Conservation (phyloP, 202 grass and related monocot genomes). For the Elaeis oleifera region DNA sequence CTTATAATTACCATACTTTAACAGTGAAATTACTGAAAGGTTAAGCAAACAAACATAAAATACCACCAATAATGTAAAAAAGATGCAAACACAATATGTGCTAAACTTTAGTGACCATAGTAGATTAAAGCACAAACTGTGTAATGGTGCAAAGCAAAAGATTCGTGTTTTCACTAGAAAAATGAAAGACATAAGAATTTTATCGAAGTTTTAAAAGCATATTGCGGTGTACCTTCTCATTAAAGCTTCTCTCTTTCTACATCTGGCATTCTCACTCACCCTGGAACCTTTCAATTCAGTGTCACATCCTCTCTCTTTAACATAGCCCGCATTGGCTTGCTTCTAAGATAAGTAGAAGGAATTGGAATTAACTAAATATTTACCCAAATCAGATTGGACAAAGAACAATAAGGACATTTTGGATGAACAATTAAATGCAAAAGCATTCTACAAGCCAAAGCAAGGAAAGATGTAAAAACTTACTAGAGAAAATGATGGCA, state of each 20-base stretch:
- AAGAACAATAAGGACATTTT: neutral
- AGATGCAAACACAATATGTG: too few species aligned
- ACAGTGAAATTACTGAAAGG: too few species aligned
- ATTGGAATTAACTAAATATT: constrained; percentile 5
- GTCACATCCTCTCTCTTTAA: constrained; percentile 7
- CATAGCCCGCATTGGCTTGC: constrained; percentile 9
- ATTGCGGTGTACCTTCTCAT: constrained; percentile 18
- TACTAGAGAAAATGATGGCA: constrained; percentile 26
- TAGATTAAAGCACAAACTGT: too few species aligned
- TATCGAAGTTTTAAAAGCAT: too few species aligned
- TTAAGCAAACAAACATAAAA: too few species aligned
- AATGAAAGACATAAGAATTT: too few species aligned
- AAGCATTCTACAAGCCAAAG: neutral
- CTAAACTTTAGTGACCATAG: too few species aligned
- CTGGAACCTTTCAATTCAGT: constrained; percentile 26
- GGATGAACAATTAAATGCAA: constrained; percentile 8
- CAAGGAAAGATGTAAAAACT: constrained; percentile 9
- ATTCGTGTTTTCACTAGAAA: too few species aligned
- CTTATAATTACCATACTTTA: too few species aligned
- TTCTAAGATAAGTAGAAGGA: constrained; percentile 17
- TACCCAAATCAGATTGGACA: constrained; percentile 7
- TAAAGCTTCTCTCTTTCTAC: constrained; percentile 32
- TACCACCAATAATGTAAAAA: too few species aligned
- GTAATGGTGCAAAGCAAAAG: too few species aligned
- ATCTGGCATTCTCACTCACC: constrained; percentile 17